A percentile compares a stretch with the other conserved stretches of the same genome.
Conservation (phyloP, 176 grass and related monocot genomes). For the Oryza punctata region DNA sequence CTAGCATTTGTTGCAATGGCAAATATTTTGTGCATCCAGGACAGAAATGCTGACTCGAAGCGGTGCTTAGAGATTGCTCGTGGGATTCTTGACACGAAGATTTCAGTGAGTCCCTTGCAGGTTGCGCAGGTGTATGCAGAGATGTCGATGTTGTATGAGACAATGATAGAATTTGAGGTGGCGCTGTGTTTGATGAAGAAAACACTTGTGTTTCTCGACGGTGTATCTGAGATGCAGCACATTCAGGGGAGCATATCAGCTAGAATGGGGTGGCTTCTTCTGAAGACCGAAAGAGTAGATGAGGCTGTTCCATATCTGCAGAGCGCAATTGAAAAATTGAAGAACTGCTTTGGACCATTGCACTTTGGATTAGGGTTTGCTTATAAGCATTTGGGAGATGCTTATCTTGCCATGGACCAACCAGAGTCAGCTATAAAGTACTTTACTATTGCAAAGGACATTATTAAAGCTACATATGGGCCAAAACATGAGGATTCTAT, state of each 20-base stretch:
- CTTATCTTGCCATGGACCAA: constrained; percentile 52
- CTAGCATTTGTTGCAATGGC: constrained; percentile 61
- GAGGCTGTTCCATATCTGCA: constrained; percentile 74
- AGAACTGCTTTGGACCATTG: constrained; percentile 59
- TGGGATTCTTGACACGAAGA: constrained; percentile 65
- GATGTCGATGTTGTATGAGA: constrained; percentile 64
- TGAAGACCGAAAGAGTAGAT: constrained; percentile 46
- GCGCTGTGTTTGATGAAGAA: constrained; percentile 71
- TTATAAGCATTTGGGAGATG: constrained; percentile 69
- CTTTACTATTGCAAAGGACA: constrained; percentile 51
- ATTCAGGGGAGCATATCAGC: constrained; percentile 62
- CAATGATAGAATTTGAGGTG: constrained; percentile 64
- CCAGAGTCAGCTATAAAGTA: constrained; percentile 53
- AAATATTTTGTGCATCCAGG: constrained; percentile 51
- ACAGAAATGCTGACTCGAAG: constrained; percentile 59
- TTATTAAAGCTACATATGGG: constrained; percentile 60
- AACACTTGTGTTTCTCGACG: constrained; percentile 52
- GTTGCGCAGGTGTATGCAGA: constrained; percentile 53
- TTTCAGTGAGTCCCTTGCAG: constrained; percentile 13
- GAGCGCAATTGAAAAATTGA: constrained; percentile 63
- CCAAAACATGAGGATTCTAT: constrained; percentile 66
- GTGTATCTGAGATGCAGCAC: constrained; percentile 52
- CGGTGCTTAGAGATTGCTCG: constrained; percentile 70
- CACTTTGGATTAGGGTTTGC: constrained; percentile 82
- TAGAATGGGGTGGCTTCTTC: constrained; percentile 76